phyloP scores from a whole-genome alignment of 352 stramenopile genomes.

The Globisporangium rhizosaccharum region DNA sequence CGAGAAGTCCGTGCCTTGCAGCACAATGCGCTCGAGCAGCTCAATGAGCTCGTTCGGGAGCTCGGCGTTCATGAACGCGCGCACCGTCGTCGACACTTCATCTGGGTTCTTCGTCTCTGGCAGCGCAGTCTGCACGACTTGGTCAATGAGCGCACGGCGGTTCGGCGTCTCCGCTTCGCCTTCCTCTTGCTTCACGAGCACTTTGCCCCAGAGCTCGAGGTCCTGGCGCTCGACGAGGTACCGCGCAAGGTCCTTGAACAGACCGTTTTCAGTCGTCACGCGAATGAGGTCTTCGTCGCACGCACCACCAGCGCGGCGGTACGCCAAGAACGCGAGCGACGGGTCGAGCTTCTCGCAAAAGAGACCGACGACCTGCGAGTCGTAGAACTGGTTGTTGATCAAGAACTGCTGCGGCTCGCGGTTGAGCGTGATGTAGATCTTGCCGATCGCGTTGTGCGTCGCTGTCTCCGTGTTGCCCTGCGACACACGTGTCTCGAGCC shows the following conservation, averaged over 20 bases:
- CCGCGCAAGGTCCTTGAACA: slow-evolving; percentile 99
- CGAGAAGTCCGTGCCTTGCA: slow-evolving; percentile 99
- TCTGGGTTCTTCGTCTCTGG: slow-evolving; percentile 98
- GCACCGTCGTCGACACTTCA: slow-evolving; percentile 99
- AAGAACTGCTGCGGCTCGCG: slow-evolving; percentile 99
- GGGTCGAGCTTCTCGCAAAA: slow-evolving; percentile 99
- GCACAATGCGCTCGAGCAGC: slow-evolving; percentile 98
- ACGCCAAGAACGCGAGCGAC: slow-evolving; percentile 98
- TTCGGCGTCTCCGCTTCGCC: slow-evolving; percentile 88
- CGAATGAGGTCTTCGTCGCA: slow-evolving; percentile 99
- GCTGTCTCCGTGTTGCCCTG: slow-evolving; percentile 98
- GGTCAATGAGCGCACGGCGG: slow-evolving; percentile 96
- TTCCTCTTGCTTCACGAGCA: slow-evolving; percentile 91
- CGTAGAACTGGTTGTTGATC: slow-evolving; percentile 99
- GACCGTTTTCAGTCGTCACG: slow-evolving; percentile 97
- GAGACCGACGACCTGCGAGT: slow-evolving; percentile 97
- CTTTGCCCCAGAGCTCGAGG: slow-evolving; percentile 97
- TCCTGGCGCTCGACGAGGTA: slow-evolving; percentile 99
- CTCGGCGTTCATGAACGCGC: slow-evolving; percentile 99
- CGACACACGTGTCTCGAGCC: slow-evolving; percentile 98
- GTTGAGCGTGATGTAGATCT: slow-evolving; percentile 99
- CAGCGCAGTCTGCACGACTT: slow-evolving; percentile 99
- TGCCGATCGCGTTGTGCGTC: slow-evolving; percentile 99
- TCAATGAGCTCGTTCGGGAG: slow-evolving; percentile 98
- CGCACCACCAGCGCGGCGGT: slow-evolving; percentile 97